These are phyloP conservation scores for Sphaerosporella brunnea DNA, from an alignment of 495 filamentous ascomycete species.

Conservation along the genomic window DNA sequence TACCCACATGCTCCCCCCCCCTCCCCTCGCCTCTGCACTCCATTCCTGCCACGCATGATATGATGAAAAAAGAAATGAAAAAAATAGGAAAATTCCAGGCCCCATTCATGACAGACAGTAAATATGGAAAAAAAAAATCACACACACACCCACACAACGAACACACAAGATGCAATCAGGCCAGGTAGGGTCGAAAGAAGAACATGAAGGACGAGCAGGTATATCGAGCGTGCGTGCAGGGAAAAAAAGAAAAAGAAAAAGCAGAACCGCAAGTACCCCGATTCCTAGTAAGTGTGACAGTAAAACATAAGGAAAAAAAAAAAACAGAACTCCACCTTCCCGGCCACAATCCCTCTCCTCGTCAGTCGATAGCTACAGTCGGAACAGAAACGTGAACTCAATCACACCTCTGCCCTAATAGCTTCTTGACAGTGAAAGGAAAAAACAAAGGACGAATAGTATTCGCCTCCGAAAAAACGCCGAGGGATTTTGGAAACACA, in stretches of 20 bases:
- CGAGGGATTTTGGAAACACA: not conserved
- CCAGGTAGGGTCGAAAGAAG: not conserved
- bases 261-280: not conserved
- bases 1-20: too few species aligned
- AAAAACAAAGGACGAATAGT: not conserved
- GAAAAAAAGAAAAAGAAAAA: not conserved
- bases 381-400: not conserved
- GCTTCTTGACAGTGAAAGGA: not conserved
- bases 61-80: too few species aligned
- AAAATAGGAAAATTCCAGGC: too few species aligned
- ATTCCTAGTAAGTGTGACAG: not conserved
- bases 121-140: too few species aligned
- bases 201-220: not conserved
- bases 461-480: not conserved
- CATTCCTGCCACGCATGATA: too few species aligned
- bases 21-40: too few species aligned
- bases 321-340: slow-evolving; percentile 1
- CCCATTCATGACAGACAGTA: not conserved
- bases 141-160: not conserved
- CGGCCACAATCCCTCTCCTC: not conserved
- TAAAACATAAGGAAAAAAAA: not conserved
- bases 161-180: not conserved
- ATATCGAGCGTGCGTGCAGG: not conserved
- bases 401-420: not conserved
- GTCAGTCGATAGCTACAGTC: not conserved